Base-by-base conservation (phyloP, 129 eudicot genomes). In the Kitagawia praeruptora region DNA sequence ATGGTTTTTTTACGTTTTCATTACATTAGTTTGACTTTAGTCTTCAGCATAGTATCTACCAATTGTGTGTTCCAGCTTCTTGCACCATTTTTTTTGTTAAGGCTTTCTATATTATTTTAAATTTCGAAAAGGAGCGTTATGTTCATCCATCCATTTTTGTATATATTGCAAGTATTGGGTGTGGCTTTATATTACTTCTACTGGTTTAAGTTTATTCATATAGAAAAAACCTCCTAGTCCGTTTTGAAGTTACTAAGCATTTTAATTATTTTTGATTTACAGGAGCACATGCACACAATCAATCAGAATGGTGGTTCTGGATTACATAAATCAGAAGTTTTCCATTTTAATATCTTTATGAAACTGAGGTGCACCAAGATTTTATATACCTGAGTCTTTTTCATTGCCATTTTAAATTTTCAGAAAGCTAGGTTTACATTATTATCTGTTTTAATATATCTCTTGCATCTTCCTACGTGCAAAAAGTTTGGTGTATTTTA, bases 291-390 rank as follows among this genome's bases (percentile, higher is more conserved):
- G 82, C 88, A 85, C 77, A 70, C 80, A 40, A 47, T 63, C 74
- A 80, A 79, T 83, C 86, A 86, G 81, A 81, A 64, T 48, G 83
- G 75, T 64, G 75, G 75, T 82, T 80, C 84, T 74, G 81, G 86
- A 70, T 84, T 63, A 75, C 91, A 45, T 39, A 79, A 84, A 78
- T 80, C 81, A 78, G 81, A 80, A 82, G 79, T 82, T 54, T 39
- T 41, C 42, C 85, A 80, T 73, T 80, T 86, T 47, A 83, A 83
- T 77, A 74, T 84, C 83, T 81, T 95, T 86, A 89, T 87, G 83
- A 93, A 89, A 83, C 79, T 89, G 82, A 92, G 98, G 98, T 92
- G 82, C 13, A 10, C 3, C 47, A 54, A 27, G 34, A 40, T 77
- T n/a, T 56, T 7, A 19, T 28, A 23, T 45, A 23, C 23, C 23